Base-by-base conservation (phyloP, 768 basidiomycete genomes). In the Lactarius psammicola region DNA sequence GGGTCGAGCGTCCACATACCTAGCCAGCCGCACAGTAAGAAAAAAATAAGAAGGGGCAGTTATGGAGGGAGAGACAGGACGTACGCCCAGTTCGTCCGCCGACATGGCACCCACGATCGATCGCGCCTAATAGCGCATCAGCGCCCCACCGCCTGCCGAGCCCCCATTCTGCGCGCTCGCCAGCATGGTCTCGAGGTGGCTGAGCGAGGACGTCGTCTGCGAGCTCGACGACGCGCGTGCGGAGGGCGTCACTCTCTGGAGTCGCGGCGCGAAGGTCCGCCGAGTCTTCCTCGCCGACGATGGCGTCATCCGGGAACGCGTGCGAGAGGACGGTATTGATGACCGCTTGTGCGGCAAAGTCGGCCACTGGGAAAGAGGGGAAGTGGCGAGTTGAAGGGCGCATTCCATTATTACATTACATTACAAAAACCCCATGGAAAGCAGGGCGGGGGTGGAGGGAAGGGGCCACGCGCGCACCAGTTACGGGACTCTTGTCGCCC, bases 281-380 rank as follows among this genome's bases (percentile, higher is more conserved):
- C 0, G 96, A 88, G 74, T 97, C 94, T 76, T 99, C 96, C 76
- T 99, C 97, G 36, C 95, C 97, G 44, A 98, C 88, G 73, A 98
- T 92, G 10, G 84, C 84, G 76, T 98, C 95, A 0, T 81, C 71
- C 0, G 95, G 96, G 77, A 97, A 98, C 0, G 88, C 86, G 15
- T 79, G 78, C 18, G 76, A 74, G 40, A 99, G 84, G 72, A 98
- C 89, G 9, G 88, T 81, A 66, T 89, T 90, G 71, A 99, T 87
- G 49, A 98, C 85, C 0, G 95, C 93, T 74, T 99, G 97, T 0
- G 95, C 92, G 4, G 95, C 85, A 75, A 89, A 95, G 77, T 98
- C 97, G 42, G 90, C 97, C 26, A 97, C 95, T 95, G 28, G 15
- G 46, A 31, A 58, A 26, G 30, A 49, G 28, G 15, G 23, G 20